Evolutionary conservation across 345 rosid species (phyloP), one percentile per base, ranked within the genome.

Genomic region (Eucalyptus erythrocorys): DNA sequence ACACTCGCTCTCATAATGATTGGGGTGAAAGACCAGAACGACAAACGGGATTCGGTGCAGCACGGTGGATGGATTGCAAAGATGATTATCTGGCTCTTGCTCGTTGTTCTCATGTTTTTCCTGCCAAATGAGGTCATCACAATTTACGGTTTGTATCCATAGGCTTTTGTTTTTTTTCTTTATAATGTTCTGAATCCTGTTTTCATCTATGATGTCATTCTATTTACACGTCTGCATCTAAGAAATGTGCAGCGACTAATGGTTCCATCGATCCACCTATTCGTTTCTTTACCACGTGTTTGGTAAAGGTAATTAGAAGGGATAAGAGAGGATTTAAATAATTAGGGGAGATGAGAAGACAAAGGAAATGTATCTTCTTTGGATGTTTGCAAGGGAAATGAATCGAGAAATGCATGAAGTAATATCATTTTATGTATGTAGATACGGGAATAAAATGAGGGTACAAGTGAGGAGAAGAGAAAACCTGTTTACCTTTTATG

Each of bases 61-160:
- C 99, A 98, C 71, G 98, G 98, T 21, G 97, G 99, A 88, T 98
- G 99, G 99, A 86, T 91, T 87, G 92, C 94, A n/a, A 98, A 98
- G 96, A 97, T 97, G 95, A 92, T 94, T 13, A 91, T 93, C 84
- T 98, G 99, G 99, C 84, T 94, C 90, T 90, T 98, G 93, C 96
- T 98, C 86, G 91, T 96, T 17, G 90, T 94, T 89, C 98, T 98
- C 87, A 96, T 97, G 99, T 97, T 98, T 92, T 97, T 98, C 91
- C 90, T 98, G 86, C 99, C 98, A 13, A 94, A 95, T 89, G 92
- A 92, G 42, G 90, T 96, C 85, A 86, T 97, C 92, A 89, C 95
- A 30, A 42, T 98, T 86, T 98, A 97, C 88, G 99, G 99, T 97
- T 80, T 91, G 93, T 92, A 8, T 51, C 57, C 2, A 0, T 51